A percentile compares a stretch with the other conserved stretches of the same genome.
These are phyloP conservation scores for Scheffersomyces ergatensis DNA, from an alignment of 805 yeast species.

Conservation along the genomic window DNA sequence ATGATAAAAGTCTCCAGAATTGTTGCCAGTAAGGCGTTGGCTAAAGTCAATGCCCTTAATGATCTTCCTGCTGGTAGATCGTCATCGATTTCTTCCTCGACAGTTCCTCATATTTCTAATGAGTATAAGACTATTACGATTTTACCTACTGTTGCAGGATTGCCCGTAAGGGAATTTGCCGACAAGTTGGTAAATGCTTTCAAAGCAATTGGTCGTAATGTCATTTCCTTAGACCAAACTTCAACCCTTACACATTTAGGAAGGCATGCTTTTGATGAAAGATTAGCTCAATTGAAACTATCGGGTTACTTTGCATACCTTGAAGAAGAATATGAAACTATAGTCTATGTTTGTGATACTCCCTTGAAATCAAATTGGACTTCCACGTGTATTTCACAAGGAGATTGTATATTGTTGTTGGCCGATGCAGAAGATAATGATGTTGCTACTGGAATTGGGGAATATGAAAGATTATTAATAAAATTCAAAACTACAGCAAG, in stretches of 20 bases:
- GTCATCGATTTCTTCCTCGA: conserved; percentile 4
- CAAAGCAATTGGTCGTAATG: conserved; percentile 66
- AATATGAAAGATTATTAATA: conserved; percentile 73
- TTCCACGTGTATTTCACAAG: conserved; percentile 86
- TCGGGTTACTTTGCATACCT: conserved; percentile 88
- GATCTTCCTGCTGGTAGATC: conserved; percentile 7
- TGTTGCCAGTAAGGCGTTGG: conserved; percentile 60
- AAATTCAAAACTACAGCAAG: conserved; percentile 80
- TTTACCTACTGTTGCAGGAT: conserved; percentile 71
- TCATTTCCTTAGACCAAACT: conserved; percentile 80
- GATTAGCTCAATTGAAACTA: conserved; percentile 75
- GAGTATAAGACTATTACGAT: conserved; percentile 82
- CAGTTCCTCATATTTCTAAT: conserved; percentile 31
- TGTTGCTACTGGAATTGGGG: conserved; percentile 69
- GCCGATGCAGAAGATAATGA: conserved; percentile 75
- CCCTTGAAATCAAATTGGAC: conserved; percentile 86
- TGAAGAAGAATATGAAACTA: conserved; percentile 86
- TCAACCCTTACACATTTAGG: conserved; percentile 80
- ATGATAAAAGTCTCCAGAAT: conserved; percentile 87
- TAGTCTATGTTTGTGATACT: conserved; percentile 87
- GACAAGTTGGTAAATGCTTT: conserved; percentile 68
- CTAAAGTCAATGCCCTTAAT: conserved; percentile 9
- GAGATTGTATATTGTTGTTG: conserved; percentile 85
- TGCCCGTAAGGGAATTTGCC: conserved; percentile 90
- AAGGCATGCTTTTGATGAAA: conserved; percentile 84